Evolutionary conservation across 2,329 filamentous ascomycete genomes (phyloP).

Genomic region (Fusarium torulosum): DNA sequence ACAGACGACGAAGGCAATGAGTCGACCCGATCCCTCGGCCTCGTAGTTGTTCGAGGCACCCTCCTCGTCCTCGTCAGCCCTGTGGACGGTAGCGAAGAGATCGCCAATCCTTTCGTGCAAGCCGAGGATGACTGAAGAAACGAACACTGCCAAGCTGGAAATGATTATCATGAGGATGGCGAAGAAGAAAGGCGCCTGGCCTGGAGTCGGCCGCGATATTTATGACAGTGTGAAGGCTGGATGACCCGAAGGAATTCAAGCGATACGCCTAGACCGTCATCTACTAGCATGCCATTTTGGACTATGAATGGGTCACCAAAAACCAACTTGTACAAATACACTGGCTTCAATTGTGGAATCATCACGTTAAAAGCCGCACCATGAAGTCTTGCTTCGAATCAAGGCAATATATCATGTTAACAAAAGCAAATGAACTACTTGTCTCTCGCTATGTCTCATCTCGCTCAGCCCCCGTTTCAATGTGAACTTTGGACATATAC

Average conservation of each 20-base stretch:
- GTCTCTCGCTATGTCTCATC: conserved; percentile 36
- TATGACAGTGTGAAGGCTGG: conserved; percentile 11
- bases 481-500: conserved; percentile 36
- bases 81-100: conserved; percentile 93
- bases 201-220: conserved; percentile 3
- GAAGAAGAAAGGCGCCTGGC: conserved; percentile 7
- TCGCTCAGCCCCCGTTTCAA: conserved; percentile 15
- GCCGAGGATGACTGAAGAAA: conserved; percentile 70
- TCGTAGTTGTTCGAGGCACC: conserved; percentile 92
- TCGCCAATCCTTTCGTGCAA: conserved; percentile 91
- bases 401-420: conserved; percentile 45
- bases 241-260: conserved; percentile 15
- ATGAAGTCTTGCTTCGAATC: conserved; percentile 30
- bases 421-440: conserved; percentile 33
- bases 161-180: conserved; percentile 16
- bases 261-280: conserved; percentile 16
- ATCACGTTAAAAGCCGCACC: conserved; percentile 15
- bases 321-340: conserved; percentile 2
- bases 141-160: conserved; percentile 16
- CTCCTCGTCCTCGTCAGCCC: conserved; percentile 93
- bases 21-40: conserved; percentile 81
- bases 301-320: conserved; percentile 11
- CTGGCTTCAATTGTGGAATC: conserved; percentile 11
- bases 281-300: conserved; percentile 26
- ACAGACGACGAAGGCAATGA: conserved; percentile 94